Evolutionary conservation across 2,329 filamentous ascomycete species (phyloP).

Genomic region (Xylariaceae sp.): DNA sequence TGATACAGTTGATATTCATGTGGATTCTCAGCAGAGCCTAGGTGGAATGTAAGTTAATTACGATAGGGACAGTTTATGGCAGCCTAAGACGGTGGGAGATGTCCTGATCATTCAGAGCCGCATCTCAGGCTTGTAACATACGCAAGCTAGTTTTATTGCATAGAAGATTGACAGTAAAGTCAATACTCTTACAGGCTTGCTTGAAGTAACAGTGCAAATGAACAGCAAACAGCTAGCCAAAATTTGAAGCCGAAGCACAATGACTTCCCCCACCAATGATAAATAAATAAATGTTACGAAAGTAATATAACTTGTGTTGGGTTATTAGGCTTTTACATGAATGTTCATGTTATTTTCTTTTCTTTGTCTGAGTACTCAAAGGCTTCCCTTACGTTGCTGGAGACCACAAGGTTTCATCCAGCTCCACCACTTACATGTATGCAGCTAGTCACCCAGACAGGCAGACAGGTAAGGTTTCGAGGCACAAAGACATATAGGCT

Average conservation of each 20-base stretch:
- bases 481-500: neutral
- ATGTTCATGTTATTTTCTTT: too few species aligned
- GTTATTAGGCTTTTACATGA: neutral
- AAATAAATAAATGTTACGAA: neutral
- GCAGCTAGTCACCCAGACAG: neutral
- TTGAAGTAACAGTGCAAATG: neutral
- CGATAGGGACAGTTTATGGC: neutral
- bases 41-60: neutral
- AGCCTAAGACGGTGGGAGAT: neutral
- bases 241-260: neutral
- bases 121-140: neutral
- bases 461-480: neutral
- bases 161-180: neutral
- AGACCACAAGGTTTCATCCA: neutral
- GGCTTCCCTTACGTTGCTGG: too few species aligned
- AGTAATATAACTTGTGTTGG: neutral
- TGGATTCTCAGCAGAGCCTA: constrained; percentile 62
- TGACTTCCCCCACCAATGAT: neutral
- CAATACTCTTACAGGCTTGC: too few species aligned
- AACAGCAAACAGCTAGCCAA: neutral
- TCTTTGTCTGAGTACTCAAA: too few species aligned
- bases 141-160: neutral
- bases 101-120: neutral
- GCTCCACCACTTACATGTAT: neutral
- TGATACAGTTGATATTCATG: constrained; percentile 95